Percentiles rank a stretch among this genome's conserved stretches.
These are phyloP conservation scores for Alternaria sp. DNA, from an alignment of 2,329 filamentous ascomycete genomes.

Conservation along the genomic window DNA sequence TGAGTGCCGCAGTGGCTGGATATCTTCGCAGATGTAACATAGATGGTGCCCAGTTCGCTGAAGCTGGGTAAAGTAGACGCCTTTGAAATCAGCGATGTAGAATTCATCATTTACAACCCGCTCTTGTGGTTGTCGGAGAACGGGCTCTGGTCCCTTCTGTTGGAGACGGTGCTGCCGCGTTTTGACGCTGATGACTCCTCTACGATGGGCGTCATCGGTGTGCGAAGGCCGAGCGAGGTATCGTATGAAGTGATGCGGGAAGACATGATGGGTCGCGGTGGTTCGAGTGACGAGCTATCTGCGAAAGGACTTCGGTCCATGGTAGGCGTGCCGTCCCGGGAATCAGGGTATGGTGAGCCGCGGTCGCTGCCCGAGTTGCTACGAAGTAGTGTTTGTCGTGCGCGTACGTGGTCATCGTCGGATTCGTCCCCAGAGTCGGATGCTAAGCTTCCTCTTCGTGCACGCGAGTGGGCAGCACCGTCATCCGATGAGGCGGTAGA, in stretches of 20 bases:
- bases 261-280: conserved; percentile 29
- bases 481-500: conserved; percentile 43
- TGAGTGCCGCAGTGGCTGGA: conserved; percentile 10
- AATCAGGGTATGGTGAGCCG: conserved; percentile 43
- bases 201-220: conserved; percentile 53
- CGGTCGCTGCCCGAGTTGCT: conserved; percentile 30
- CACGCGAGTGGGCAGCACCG: conserved; percentile 40
- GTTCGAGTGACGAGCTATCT: conserved; percentile 36
- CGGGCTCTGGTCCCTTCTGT: conserved; percentile 40
- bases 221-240: conserved; percentile 32
- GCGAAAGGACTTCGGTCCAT: conserved; percentile 42
- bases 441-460: conserved; percentile 37
- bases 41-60: conserved; percentile 2
- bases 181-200: conserved; percentile 54
- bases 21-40: neutral
- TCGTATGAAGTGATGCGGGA: conserved; percentile 42
- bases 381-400: conserved; percentile 39
- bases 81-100: neutral
- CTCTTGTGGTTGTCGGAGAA: conserved; percentile 44
- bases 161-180: conserved; percentile 36
- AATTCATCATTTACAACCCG: conserved; percentile 24
- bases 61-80: neutral
- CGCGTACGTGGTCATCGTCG: conserved; percentile 44
- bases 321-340: conserved; percentile 45
- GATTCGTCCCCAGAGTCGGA: conserved; percentile 38